Evolutionary conservation across 225 moss, liverwort and hornwort species (phyloP).

Genomic region (Takakia lepidozioides): DNA sequence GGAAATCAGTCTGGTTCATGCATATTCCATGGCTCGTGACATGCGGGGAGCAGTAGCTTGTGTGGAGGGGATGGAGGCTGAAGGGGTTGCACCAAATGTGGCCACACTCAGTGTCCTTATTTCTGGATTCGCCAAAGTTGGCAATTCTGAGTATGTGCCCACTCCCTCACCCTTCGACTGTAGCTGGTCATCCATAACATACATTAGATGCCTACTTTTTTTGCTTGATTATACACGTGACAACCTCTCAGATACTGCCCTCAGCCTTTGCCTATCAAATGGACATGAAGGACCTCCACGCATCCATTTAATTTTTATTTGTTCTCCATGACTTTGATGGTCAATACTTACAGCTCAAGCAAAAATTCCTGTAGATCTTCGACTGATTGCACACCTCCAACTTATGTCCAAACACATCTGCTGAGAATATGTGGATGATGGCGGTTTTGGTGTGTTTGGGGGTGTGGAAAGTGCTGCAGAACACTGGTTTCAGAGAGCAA

Average conservation of each 20-base stretch:
- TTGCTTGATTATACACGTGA: too few relatives aligned
- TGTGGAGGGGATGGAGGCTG: constrained; percentile 76
- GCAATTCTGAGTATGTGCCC: constrained; percentile 53
- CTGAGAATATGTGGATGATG: constrained; percentile 3
- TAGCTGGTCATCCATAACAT: too few relatives aligned
- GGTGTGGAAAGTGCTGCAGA: constrained; percentile 72
- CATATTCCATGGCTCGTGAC: constrained; percentile 60
- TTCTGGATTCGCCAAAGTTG: constrained; percentile 57
- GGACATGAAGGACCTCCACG: too few relatives aligned
- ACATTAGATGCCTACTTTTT: too few relatives aligned
- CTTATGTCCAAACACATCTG: not conserved
- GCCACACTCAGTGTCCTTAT: constrained; percentile 77
- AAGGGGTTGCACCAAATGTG: constrained; percentile 50
- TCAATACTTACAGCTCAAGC: too few relatives aligned
- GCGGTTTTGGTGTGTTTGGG: not conserved
- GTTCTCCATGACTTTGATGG: too few relatives aligned
- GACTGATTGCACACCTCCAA: too few relatives aligned
- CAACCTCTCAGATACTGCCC: too few relatives aligned
- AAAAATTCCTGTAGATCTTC: too few relatives aligned
- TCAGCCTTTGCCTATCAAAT: too few relatives aligned
- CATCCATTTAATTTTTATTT: too few relatives aligned
- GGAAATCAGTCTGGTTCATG: constrained; percentile 75
- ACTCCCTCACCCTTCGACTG: constrained; percentile 10
- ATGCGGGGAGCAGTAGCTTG: constrained; percentile 67
- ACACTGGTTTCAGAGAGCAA: constrained; percentile 64